A percentile compares a stretch with the other conserved stretches of the same genome.
Evolutionary conservation across 768 basidiomycete genomes (phyloP).

Genomic region (Xerocomellus chrysenteron): DNA sequence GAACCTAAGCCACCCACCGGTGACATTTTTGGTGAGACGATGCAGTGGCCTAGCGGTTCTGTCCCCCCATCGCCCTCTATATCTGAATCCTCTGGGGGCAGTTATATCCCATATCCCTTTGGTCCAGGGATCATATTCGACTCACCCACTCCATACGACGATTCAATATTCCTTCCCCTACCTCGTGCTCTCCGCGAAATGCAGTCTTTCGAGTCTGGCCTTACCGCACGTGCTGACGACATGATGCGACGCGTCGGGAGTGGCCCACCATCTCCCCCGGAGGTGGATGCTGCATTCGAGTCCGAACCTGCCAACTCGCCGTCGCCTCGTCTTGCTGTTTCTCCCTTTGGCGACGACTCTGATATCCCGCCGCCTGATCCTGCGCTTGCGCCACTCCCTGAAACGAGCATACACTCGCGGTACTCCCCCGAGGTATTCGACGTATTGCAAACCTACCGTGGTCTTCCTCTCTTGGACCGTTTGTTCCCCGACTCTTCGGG

Average conservation of each 20-base stretch:
- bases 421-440: constrained; percentile 80
- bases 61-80: constrained; percentile 37
- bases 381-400: constrained; percentile 39
- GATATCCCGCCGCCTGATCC: constrained; percentile 29
- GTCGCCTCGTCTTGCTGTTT: constrained; percentile 22
- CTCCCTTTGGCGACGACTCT: constrained; percentile 31
- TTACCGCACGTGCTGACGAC: constrained; percentile 65
- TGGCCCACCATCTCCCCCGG: constrained; percentile 9
- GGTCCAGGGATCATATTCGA: constrained; percentile 63
- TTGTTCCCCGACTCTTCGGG: constrained; percentile 54
- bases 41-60: constrained; percentile 52
- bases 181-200: constrained; percentile 71
- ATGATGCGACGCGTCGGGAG: constrained; percentile 21
- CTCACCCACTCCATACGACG: constrained; percentile 49
- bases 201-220: constrained; percentile 83
- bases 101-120: constrained; percentile 54
- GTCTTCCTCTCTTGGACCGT: constrained; percentile 70
- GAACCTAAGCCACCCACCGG: constrained; percentile 28
- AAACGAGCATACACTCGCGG: constrained; percentile 54
- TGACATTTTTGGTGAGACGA: constrained; percentile 65
- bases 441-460: constrained; percentile 75
- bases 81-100: constrained; percentile 20
- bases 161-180: constrained; percentile 41
- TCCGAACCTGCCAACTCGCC: constrained; percentile 6
- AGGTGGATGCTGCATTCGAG: background rate